These are phyloP conservation scores for Umbellularia californica DNA, from an alignment of 164 flowering plant genomes.

Conservation along the genomic window DNA sequence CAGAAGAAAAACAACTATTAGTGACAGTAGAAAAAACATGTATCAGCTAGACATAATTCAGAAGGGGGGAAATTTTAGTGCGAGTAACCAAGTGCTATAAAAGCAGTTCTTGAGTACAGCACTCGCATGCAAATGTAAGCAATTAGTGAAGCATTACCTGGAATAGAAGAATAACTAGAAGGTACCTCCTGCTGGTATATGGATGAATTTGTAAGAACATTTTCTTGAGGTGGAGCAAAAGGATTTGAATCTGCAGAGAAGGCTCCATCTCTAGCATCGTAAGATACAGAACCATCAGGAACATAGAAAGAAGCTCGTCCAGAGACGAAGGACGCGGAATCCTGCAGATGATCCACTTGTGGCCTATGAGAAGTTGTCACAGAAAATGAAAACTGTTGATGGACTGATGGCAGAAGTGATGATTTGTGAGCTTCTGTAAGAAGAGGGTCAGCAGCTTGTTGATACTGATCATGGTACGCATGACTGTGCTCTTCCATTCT, in stretches of 20 bases:
- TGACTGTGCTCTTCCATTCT: constrained; percentile 48
- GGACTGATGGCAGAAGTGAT: constrained; percentile 37
- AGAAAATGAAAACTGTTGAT: constrained; percentile 47
- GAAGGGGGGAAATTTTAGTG: neutral
- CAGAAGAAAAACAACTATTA: neutral
- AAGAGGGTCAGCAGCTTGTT: constrained; percentile 42
- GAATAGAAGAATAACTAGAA: constrained; percentile 98
- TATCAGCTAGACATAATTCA: neutral
- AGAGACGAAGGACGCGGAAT: constrained; percentile 27
- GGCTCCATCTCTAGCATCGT: constrained; percentile 44
- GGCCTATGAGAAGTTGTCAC: constrained; percentile 27
- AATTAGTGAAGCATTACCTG: constrained; percentile 76
- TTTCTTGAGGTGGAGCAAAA: constrained; percentile 35
- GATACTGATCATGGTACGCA: constrained; percentile 42
- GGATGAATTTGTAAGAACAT: constrained; percentile 38
- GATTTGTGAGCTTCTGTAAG: constrained; percentile 41
- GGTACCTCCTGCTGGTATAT: constrained; percentile 99
- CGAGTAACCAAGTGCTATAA: constrained; percentile 16
- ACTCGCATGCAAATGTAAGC: constrained; percentile 46
- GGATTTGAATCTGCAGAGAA: constrained; percentile 35
- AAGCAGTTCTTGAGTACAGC: constrained; percentile 25
- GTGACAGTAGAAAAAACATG: too few relatives aligned
- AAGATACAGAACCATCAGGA: constrained; percentile 37
- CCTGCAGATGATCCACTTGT: constrained; percentile 31
- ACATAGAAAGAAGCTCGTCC: constrained; percentile 40